Evolutionary conservation across 768 basidiomycete species (phyloP).

Genomic region (Rhizopogon vinicolor): DNA sequence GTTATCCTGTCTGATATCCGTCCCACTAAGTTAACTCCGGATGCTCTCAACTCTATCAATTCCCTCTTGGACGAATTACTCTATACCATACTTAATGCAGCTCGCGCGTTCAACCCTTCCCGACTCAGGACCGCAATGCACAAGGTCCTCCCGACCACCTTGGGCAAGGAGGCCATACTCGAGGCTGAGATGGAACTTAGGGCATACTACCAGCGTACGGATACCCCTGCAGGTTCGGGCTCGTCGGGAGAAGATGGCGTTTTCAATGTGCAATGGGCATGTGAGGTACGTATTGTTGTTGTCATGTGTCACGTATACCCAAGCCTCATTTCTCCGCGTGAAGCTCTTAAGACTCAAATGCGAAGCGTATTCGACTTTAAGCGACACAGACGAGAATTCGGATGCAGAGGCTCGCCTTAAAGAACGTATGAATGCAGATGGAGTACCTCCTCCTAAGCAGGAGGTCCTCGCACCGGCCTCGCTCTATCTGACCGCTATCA

Average conservation of each 20-base stretch:
- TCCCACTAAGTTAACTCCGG: constrained; percentile 77
- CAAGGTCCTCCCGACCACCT: constrained; percentile 67
- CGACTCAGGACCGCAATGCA: constrained; percentile 69
- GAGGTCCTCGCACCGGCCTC: constrained; percentile 75
- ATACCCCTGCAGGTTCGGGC: constrained; percentile 28
- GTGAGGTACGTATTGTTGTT: constrained; percentile 48
- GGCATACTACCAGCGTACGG: constrained; percentile 81
- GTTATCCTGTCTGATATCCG: constrained; percentile 90
- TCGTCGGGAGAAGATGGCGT: constrained; percentile 43
- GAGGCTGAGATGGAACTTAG: constrained; percentile 92
- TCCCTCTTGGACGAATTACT: constrained; percentile 82
- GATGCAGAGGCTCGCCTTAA: constrained; percentile 57
- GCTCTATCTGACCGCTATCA: constrained; percentile 85
- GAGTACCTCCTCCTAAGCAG: constrained; percentile 46
- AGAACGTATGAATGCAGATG: constrained; percentile 53
- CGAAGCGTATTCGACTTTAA: constrained; percentile 82
- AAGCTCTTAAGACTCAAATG: constrained; percentile 82
- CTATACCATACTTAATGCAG: constrained; percentile 59
- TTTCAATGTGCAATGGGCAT: constrained; percentile 71
- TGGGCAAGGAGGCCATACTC: constrained; percentile 88
- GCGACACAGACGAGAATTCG: constrained; percentile 74
- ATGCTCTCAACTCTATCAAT: constrained; percentile 79
- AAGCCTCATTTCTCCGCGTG: neutral
- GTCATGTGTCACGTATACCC: neutral
- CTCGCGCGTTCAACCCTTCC: constrained; percentile 69